A percentile compares a stretch with the other conserved stretches of the same genome.
Evolutionary conservation across 106 monocot genomes (phyloP).

Genomic region (Allium fistulosum): DNA sequence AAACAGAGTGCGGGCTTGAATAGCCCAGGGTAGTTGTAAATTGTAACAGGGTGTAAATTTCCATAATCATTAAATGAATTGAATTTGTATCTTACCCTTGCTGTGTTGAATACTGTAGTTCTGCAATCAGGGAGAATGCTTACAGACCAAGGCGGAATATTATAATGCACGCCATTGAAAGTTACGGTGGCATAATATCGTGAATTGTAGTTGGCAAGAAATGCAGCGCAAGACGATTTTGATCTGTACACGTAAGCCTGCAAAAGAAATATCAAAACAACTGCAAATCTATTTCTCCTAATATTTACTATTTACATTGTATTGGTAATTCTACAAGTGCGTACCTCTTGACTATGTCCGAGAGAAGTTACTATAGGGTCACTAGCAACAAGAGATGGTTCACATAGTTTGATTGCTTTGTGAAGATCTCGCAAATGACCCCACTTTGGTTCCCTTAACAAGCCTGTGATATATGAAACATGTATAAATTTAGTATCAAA

Average conservation of each 20-base stretch:
- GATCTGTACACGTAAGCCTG: slow-evolving; percentile 75
- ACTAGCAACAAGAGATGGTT: slow-evolving; percentile 61
- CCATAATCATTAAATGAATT: background rate
- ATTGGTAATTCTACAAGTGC: background rate
- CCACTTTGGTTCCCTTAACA: slow-evolving; percentile 86
- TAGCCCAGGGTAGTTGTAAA: no score
- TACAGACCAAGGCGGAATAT: slow-evolving; percentile 98
- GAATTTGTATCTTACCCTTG: slow-evolving; percentile 41
- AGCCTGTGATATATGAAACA: background rate
- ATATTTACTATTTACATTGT: background rate
- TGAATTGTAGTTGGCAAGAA: slow-evolving; percentile 77
- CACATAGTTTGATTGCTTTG: slow-evolving; percentile 83
- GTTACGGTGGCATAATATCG: slow-evolving; percentile 48
- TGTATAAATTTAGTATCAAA: background rate
- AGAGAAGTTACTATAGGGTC: slow-evolving; percentile 56
- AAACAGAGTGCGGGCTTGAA: no score
- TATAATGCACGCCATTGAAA: slow-evolving; percentile 79
- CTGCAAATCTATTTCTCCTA: background rate
- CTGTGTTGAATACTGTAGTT: slow-evolving; percentile 84
- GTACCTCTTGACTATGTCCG: slow-evolving; percentile 71
- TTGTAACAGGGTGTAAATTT: no score
- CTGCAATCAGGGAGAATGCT: slow-evolving; percentile 95
- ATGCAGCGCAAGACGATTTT: slow-evolving; percentile 77
- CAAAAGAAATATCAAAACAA: background rate
- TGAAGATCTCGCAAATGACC: slow-evolving; percentile 95